Conservation (phyloP, 169 alveolate species). For the Eimeria mitis region DNA sequence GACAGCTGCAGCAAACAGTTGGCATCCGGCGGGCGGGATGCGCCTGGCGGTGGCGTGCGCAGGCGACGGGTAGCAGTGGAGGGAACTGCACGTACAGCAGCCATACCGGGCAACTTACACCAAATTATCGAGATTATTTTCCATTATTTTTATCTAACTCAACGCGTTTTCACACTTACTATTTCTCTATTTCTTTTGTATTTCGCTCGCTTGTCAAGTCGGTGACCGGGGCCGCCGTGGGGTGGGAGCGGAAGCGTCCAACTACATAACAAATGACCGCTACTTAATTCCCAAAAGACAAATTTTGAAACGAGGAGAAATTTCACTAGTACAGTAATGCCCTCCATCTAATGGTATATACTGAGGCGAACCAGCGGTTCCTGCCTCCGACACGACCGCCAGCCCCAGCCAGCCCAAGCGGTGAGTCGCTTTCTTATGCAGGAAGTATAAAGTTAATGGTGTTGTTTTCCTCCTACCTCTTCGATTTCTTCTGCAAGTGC, state of each 20-base stretch:
- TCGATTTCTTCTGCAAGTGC: not conserved
- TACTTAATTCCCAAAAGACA: not conserved
- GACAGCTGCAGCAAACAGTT: not conserved
- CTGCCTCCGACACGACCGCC: constrained; percentile 23
- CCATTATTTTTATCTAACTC: not conserved
- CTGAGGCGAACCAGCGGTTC: not conserved
- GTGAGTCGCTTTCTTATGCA: not conserved
- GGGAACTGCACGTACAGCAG: not conserved
- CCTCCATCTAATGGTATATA: not conserved
- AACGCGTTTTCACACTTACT: not conserved
- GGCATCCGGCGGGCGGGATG: constrained; percentile 25
- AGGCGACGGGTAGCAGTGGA: not conserved
- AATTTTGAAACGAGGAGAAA: not conserved
- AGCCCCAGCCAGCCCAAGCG: constrained; percentile 15
- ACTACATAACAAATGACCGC: not conserved
- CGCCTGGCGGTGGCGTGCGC: constrained; percentile 59
- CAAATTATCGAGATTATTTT: not conserved
- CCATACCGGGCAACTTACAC: not conserved
- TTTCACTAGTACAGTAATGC: not conserved
- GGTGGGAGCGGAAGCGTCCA: not conserved
- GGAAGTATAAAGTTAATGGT: not conserved
- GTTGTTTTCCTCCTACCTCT: not conserved
- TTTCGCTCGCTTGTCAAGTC: not conserved
- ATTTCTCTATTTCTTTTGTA: not conserved
- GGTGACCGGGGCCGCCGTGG: constrained; percentile 21